Conservation (phyloP, 768 basidiomycete species). For the Coprinellus aureogranulatus region DNA sequence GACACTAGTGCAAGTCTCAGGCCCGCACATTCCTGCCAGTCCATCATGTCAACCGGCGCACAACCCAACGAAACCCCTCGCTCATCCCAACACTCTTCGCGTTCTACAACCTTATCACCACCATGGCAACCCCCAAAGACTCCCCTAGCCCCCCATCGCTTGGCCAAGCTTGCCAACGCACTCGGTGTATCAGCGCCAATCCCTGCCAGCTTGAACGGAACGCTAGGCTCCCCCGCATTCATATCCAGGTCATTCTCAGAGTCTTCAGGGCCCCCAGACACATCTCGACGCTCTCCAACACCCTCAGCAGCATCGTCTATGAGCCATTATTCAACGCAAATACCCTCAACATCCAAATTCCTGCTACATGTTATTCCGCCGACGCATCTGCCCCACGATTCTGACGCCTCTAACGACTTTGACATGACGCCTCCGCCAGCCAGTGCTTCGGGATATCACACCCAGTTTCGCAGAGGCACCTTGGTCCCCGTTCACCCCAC, state of each 20-base stretch:
- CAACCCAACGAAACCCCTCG: constrained; percentile 19
- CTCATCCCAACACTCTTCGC: constrained; percentile 18
- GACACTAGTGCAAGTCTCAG: neutral
- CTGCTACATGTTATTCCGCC: constrained; percentile 87
- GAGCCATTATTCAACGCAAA: constrained; percentile 31
- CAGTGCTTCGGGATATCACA: constrained; percentile 71
- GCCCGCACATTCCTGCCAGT: neutral
- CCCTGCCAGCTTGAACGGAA: constrained; percentile 42
- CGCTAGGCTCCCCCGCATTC: constrained; percentile 22
- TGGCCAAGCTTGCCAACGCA: constrained; percentile 83
- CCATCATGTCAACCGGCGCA: constrained; percentile 24
- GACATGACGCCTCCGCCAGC: constrained; percentile 53
- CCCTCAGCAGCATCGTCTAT: constrained; percentile 45
- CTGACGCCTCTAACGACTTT: constrained; percentile 37
- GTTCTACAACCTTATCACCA: constrained; percentile 30
- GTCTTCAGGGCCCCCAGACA: constrained; percentile 31
- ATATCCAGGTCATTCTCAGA: constrained; percentile 35
- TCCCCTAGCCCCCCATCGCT: constrained; percentile 71
- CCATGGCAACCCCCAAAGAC: constrained; percentile 67
- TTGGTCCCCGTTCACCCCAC: constrained; percentile 84
- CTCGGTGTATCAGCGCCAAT: constrained; percentile 77
- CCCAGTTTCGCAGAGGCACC: constrained; percentile 79
- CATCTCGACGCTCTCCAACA: constrained; percentile 48
- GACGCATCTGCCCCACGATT: constrained; percentile 63
- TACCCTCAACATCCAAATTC: constrained; percentile 55